Conservation (phyloP, 768 basidiomycete species). For the Leccinum truebloodii region DNA sequence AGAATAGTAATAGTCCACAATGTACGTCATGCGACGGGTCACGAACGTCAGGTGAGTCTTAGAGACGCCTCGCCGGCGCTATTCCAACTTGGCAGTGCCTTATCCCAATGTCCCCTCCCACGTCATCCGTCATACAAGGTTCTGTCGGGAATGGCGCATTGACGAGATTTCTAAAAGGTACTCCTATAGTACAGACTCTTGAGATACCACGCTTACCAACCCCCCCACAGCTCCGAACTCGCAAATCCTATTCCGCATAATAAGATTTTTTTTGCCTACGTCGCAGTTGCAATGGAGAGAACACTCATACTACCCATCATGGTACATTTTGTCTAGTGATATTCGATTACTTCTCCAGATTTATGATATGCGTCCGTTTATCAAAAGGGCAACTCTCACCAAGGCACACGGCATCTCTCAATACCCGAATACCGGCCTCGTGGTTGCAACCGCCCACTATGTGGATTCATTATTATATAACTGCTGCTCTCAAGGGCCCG, state of each 20-base stretch:
- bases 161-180: background rate
- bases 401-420: background rate
- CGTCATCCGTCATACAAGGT: background rate
- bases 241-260: background rate
- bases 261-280: background rate
- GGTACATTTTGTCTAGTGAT: background rate
- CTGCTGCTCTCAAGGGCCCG: no score
- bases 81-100: background rate
- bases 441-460: background rate
- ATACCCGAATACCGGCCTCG: background rate
- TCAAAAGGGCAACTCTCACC: background rate
- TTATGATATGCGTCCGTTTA: background rate
- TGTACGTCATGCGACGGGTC: no score
- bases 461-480: background rate
- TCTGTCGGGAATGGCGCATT: background rate
- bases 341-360: background rate
- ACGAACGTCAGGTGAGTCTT: background rate
- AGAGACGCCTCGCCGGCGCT: no score
- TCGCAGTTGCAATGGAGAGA: background rate
- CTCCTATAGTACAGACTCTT: background rate
- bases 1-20: background rate
- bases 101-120: background rate
- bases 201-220: background rate
- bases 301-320: background rate
- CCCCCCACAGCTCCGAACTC: background rate